Percentiles rank a stretch among this genome's conserved stretches.
Conservation (phyloP, 1,284 basidiomycete species). For the Schizophyllum amplum region DNA sequence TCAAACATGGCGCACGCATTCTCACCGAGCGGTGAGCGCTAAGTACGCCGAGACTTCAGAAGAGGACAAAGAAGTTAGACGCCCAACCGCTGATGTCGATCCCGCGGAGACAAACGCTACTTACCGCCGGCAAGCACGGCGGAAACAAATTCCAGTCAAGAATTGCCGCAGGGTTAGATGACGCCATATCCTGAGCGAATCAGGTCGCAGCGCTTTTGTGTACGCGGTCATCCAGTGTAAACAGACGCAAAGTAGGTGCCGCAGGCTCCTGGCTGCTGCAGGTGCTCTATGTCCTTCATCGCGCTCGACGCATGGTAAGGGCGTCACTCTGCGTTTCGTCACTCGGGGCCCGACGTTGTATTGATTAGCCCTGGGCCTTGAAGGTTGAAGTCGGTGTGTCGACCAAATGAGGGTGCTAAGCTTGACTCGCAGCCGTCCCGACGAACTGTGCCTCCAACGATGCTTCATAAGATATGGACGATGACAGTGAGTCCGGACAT, state of each 20-base stretch:
- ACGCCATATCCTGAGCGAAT: background rate
- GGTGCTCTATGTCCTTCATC: too few relatives aligned
- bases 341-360: background rate
- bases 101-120: background rate
- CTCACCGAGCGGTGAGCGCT: background rate
- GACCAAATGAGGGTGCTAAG: background rate
- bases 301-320: too few relatives aligned
- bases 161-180: background rate
- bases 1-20: background rate
- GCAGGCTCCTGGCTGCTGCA: too few relatives aligned
- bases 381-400: background rate
- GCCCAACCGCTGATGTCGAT: background rate
- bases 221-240: too few relatives aligned
- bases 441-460: background rate
- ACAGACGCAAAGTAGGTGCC: too few relatives aligned
- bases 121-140: background rate
- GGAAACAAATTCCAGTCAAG: background rate
- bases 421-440: background rate
- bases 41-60: background rate
- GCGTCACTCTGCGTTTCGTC: background rate
- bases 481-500: too few relatives aligned
- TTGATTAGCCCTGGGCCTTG: background rate
- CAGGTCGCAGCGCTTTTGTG: background rate
- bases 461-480: too few relatives aligned
- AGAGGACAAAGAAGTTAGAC: background rate